Percentiles rank a stretch among this genome's conserved stretches.
These are phyloP conservation scores for Volvox africanus DNA, from an alignment of 139 green algal genomes.

Conservation along the genomic window DNA sequence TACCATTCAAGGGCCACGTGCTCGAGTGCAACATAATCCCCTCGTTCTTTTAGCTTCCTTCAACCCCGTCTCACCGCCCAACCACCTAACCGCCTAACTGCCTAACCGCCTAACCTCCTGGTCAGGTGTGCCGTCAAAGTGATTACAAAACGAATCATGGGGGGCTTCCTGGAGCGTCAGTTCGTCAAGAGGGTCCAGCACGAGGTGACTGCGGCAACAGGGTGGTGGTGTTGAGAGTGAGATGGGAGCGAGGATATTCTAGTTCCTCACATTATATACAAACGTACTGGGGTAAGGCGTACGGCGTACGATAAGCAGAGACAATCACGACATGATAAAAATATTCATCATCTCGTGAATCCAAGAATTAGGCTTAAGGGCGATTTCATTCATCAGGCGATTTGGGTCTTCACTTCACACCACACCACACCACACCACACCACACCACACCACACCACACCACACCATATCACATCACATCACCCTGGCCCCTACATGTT, in stretches of 20 bases:
- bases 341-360: background rate
- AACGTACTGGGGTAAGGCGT: background rate
- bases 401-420: no score
- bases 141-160: slow-evolving; percentile 73
- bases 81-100: background rate
- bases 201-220: slow-evolving; percentile 62
- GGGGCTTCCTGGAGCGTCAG: slow-evolving; percentile 64
- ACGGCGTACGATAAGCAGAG: no score
- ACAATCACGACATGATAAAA: no score
- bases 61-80: background rate
- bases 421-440: no score
- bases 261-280: background rate
- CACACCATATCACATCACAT: background rate
- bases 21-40: no score
- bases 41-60: background rate
- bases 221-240: no score
- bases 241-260: no score
- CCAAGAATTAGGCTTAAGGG: no score
- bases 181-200: slow-evolving; percentile 79
- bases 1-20: no score
- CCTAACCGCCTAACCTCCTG: no score
- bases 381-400: no score
- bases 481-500: background rate
- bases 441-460: no score
- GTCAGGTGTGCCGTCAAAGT: slow-evolving; percentile 81